Conservation (phyloP, 73 alveolate species). For the Effrenium voratum region DNA sequence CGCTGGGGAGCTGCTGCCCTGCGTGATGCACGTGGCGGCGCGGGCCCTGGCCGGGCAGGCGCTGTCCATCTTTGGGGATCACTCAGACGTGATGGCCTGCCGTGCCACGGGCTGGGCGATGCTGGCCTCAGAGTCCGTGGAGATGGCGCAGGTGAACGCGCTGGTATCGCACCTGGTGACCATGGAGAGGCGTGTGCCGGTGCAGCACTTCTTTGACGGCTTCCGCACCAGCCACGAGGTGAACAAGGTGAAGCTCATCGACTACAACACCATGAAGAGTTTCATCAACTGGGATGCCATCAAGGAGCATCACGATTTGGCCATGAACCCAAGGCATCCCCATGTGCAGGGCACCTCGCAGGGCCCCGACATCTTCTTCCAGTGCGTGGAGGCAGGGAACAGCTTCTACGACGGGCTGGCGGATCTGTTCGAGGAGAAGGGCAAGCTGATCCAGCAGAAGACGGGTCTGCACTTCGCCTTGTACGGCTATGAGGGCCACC, state of each 20-base stretch:
- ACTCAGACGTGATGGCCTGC: constrained; percentile 87
- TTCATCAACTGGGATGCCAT: constrained; percentile 69
- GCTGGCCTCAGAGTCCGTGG: constrained; percentile 80
- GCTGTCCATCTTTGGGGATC: constrained; percentile 82
- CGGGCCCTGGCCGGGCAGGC: constrained; percentile 93
- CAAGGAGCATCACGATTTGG: constrained; percentile 45
- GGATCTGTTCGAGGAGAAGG: constrained; percentile 69
- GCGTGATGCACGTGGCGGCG: constrained; percentile 91
- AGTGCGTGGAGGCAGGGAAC: constrained; percentile 91
- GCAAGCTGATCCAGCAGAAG: constrained; percentile 1
- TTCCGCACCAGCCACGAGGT: constrained; percentile 90
- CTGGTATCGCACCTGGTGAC: constrained; percentile 62
- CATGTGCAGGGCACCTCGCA: constrained; percentile 91
- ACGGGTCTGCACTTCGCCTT: constrained; percentile 71
- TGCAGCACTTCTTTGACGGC: constrained; percentile 91
- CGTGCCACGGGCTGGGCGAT: constrained; percentile 83
- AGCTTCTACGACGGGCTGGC: constrained; percentile 57
- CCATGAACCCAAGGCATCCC: constrained; percentile 75
- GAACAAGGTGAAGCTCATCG: constrained; percentile 53
- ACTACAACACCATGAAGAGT: constrained; percentile 37
- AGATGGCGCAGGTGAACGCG: constrained; percentile 57
- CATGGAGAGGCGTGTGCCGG: constrained; percentile 52
- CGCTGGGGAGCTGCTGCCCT: constrained; percentile 89
- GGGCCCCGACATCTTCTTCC: constrained; percentile 91
- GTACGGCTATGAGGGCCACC: constrained; percentile 77